Conservation (phyloP, 192 early-diverging fungal genomes). For the Gonapodya sp. region DNA sequence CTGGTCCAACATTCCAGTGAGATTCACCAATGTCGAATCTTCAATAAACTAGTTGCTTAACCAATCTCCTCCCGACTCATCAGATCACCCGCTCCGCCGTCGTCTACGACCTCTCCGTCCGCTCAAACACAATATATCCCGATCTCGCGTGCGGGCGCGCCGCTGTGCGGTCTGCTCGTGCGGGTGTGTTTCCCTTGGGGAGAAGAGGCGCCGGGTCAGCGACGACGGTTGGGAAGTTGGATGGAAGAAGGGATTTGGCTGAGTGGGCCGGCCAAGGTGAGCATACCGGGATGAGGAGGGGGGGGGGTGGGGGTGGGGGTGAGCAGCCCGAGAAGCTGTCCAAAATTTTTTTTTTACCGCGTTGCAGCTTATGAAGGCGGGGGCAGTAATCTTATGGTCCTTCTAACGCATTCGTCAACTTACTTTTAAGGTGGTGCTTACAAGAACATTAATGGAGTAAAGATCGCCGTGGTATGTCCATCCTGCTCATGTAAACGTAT, state of each 20-base stretch:
- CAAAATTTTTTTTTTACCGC: too few species aligned
- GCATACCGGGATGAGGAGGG: too few species aligned
- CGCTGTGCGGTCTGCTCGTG: neutral
- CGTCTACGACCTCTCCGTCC: neutral
- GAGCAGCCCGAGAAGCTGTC: too few species aligned
- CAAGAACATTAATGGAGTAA: neutral
- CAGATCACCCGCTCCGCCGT: neutral
- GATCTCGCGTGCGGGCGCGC: neutral
- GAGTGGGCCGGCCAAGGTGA: slow-evolving; percentile 3
- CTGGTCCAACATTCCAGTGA: neutral
- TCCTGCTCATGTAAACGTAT: neutral
- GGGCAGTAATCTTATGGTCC: too few species aligned
- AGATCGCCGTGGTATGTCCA: neutral
- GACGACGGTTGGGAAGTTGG: neutral
- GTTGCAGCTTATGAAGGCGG: too few species aligned
- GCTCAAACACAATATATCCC: neutral
- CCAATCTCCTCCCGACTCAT: neutral
- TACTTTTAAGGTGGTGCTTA: neutral
- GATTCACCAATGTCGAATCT: neutral
- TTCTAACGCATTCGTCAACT: neutral
- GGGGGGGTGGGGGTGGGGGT: too few species aligned
- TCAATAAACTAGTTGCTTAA: neutral
- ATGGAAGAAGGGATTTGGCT: neutral
- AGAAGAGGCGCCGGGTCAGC: neutral
- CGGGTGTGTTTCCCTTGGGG: neutral